These are phyloP conservation scores for Pythium guiyangense DNA, from an alignment of 352 stramenopile genomes.

Conservation along the genomic window DNA sequence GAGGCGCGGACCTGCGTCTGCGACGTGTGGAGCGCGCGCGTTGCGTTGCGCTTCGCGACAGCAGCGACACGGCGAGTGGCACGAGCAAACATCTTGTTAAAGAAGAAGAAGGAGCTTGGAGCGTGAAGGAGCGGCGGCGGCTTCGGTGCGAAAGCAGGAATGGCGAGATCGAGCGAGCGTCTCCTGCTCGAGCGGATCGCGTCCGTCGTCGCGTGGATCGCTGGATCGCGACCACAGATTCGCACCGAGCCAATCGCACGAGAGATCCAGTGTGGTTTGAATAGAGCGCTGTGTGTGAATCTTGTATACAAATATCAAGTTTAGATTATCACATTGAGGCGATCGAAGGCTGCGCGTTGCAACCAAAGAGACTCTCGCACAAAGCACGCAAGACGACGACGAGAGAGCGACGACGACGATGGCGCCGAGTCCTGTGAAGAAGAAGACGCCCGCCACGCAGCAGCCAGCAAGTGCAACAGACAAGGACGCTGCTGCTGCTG, in stretches of 20 bases:
- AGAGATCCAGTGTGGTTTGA: not conserved
- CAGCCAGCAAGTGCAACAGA: not conserved
- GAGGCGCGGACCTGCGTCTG: constrained; percentile 25
- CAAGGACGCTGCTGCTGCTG: not conserved
- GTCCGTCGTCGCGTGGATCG: constrained; percentile 2
- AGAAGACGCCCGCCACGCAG: constrained; percentile 22
- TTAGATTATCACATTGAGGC: not conserved
- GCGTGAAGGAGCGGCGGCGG: constrained; percentile 8
- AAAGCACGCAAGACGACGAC: not conserved
- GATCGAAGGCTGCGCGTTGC: too few species aligned
- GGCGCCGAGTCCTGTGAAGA: constrained; percentile 38
- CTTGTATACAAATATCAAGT: not conserved
- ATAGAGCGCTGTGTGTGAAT: not conserved
- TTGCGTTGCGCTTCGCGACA: constrained; percentile 52
- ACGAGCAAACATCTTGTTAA: constrained; percentile 58
- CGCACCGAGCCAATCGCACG: constrained; percentile 6
- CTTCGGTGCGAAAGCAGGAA: constrained; percentile 22
- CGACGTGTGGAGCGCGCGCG: constrained; percentile 50
- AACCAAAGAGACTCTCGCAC: not conserved
- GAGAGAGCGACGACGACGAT: too few species aligned
- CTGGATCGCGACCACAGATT: constrained; percentile 17
- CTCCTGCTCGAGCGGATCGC: constrained; percentile 3
- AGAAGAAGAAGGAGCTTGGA: not conserved
- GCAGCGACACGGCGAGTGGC: constrained; percentile 59
- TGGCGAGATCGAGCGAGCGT: constrained; percentile 9